These are phyloP conservation scores for Elsinoe necatrix DNA, from an alignment of 2,329 filamentous ascomycete genomes.

Conservation along the genomic window DNA sequence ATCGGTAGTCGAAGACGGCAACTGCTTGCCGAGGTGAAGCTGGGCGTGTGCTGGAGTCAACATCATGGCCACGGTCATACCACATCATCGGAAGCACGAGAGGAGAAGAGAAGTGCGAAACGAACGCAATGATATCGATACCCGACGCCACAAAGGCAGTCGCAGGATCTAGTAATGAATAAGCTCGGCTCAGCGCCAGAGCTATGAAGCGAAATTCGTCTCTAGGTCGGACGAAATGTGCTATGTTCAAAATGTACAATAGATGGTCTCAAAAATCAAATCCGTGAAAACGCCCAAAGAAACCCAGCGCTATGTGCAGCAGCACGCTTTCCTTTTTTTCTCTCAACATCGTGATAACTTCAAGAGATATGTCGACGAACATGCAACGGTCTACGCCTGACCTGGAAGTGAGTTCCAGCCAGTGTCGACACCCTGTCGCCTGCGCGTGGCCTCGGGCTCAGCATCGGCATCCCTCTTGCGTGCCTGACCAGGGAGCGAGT, in stretches of 20 bases:
- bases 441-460: background rate
- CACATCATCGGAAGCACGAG: background rate
- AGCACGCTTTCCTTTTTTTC: background rate
- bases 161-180: background rate
- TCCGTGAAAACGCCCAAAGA: background rate
- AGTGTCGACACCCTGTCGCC: background rate
- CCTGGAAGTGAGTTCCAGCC: slow-evolving; percentile 14
- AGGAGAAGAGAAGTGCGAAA: background rate
- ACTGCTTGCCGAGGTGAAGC: too few species aligned
- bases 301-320: background rate
- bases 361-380: background rate
- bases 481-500: slow-evolving; percentile 16
- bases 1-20: too few species aligned
- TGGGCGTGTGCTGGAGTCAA: too few species aligned
- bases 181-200: background rate
- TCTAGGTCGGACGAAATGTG: slow-evolving; percentile 1
- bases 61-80: too few species aligned
- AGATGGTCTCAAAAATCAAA: background rate
- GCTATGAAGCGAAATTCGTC: slow-evolving; percentile 9
- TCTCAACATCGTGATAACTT: background rate
- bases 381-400: slow-evolving; percentile 1
- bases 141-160: background rate
- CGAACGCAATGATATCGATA: background rate
- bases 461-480: slow-evolving; percentile 20
- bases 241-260: slow-evolving; percentile 8